Conservation (phyloP, 306 rosid species). For the Phaseolus lunatus region DNA sequence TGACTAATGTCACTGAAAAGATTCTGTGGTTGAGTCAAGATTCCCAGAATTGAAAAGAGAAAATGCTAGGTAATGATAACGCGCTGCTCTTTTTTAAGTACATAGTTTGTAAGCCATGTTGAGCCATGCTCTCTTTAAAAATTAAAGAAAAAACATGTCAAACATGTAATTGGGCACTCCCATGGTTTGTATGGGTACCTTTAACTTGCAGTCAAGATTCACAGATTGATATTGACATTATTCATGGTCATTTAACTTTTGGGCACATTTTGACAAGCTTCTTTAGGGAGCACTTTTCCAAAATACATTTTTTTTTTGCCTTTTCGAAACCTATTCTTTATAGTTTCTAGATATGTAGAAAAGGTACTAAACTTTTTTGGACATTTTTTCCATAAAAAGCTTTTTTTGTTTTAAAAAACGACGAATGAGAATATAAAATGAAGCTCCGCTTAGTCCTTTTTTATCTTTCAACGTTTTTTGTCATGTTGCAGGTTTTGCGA, state of each 20-base stretch:
- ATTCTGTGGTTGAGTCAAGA: no score
- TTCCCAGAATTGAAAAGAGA: no score
- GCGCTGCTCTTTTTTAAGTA: no score
- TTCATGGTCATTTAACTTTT: background rate
- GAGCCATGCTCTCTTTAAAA: background rate
- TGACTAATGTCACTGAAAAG: no score
- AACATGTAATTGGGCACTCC: background rate
- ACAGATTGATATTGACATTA: background rate
- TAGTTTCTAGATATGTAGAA: background rate
- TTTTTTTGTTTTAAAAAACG: background rate
- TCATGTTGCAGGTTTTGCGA: conserved; percentile 73
- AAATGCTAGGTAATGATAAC: no score
- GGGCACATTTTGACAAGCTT: background rate
- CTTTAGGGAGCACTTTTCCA: background rate
- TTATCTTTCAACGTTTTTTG: conserved; percentile 14
- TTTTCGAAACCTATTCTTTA: background rate
- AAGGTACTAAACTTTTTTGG: background rate
- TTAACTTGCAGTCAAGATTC: background rate
- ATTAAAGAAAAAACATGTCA: background rate
- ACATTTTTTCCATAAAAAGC: background rate
- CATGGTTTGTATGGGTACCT: background rate
- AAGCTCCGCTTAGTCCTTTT: background rate
- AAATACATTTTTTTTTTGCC: background rate
- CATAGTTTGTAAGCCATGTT: background rate
- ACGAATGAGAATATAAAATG: background rate